These are phyloP conservation scores for Geranium incanum DNA, from an alignment of 441 rosid species.

Conservation along the genomic window DNA sequence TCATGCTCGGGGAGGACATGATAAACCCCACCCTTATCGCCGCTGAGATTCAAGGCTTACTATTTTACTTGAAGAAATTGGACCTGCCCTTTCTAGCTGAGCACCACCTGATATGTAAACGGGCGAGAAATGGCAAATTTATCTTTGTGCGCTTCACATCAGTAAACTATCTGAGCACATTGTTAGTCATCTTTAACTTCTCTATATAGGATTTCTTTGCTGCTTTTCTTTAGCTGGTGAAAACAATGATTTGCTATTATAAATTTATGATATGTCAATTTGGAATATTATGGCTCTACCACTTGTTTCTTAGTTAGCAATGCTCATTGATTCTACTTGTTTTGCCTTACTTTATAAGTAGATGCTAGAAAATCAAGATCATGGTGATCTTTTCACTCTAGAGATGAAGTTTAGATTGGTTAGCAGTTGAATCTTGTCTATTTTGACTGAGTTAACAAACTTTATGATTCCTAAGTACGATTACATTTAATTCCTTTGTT, in stretches of 20 bases:
- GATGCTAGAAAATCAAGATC: constrained; percentile 14
- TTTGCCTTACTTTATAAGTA: constrained; percentile 5
- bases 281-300: constrained; percentile 13
- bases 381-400: background rate
- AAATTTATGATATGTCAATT: constrained; percentile 13
- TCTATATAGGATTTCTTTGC: constrained; percentile 23
- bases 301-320: constrained; percentile 3
- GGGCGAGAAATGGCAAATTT: constrained; percentile 32
- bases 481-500: no score
- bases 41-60: constrained; percentile 38
- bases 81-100: constrained; percentile 18
- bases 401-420: constrained; percentile 14
- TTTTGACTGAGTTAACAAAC: background rate
- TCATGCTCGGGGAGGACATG: constrained; percentile 45
- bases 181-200: constrained; percentile 32
- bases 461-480: background rate
- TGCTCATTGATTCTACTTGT: constrained; percentile 8
- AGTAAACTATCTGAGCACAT: constrained; percentile 34
- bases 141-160: constrained; percentile 28
- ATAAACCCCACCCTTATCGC: constrained; percentile 54
- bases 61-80: constrained; percentile 22
- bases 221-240: constrained; percentile 25
- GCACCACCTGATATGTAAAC: constrained; percentile 17
- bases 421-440: constrained; percentile 1
- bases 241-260: constrained; percentile 18